phyloP scores from a whole-genome alignment of 2,329 filamentous ascomycete species.

The Knufia petricola region DNA sequence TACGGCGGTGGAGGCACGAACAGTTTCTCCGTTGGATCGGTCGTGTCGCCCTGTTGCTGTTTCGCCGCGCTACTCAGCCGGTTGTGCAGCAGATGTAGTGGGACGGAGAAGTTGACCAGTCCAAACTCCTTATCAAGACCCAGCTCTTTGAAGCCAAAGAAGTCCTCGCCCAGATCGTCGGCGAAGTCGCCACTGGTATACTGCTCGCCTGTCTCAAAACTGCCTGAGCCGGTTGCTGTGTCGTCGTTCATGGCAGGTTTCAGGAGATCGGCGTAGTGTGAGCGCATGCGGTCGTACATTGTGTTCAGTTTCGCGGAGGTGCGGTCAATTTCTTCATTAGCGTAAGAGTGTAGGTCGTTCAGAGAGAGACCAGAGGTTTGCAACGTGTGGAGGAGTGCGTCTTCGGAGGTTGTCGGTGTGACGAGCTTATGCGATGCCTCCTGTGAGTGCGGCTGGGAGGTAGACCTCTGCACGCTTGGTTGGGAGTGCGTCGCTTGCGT shows the following conservation, averaged over 20 bases:
- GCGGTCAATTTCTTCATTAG: slow-evolving; percentile 87
- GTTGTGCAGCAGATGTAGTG: slow-evolving; percentile 85
- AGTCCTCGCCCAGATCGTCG: slow-evolving; percentile 95
- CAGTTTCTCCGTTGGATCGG: slow-evolving; percentile 32
- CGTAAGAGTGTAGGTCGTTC: slow-evolving; percentile 71
- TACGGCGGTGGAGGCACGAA: slow-evolving; percentile 58
- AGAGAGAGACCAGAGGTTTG: slow-evolving; percentile 76
- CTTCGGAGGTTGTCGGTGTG: slow-evolving; percentile 63
- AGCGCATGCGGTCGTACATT: slow-evolving; percentile 91
- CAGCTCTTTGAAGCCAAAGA: slow-evolving; percentile 95
- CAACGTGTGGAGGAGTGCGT: slow-evolving; percentile 77
- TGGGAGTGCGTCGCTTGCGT: background rate
- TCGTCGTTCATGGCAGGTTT: slow-evolving; percentile 77
- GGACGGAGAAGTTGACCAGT: slow-evolving; percentile 76
- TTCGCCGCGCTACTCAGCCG: slow-evolving; percentile 70
- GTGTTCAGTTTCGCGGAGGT: slow-evolving; percentile 66
- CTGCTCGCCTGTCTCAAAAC: slow-evolving; percentile 95
- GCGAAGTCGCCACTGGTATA: slow-evolving; percentile 96
- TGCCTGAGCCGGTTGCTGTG: slow-evolving; percentile 72
- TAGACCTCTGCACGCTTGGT: background rate
- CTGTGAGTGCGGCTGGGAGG: background rate
- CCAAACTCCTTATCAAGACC: slow-evolving; percentile 88
- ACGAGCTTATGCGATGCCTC: background rate
- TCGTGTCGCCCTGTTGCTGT: slow-evolving; percentile 16
- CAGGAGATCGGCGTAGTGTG: slow-evolving; percentile 82